Base-by-base conservation (phyloP, 768 basidiomycete genomes). In the Boletus tomentosulus region DNA sequence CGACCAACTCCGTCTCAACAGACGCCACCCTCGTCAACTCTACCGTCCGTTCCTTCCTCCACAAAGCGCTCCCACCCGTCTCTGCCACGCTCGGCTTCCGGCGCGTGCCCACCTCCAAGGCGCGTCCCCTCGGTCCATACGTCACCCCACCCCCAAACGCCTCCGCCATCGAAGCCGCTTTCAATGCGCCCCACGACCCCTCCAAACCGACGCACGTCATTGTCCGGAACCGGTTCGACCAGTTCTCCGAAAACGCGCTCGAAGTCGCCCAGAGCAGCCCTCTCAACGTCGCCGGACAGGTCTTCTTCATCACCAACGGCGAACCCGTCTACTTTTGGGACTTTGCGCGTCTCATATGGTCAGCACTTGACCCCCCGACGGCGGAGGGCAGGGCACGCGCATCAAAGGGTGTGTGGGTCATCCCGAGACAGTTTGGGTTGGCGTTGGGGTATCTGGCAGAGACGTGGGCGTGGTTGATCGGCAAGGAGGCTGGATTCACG, bases 261-360 rank as follows among this genome's bases (percentile, higher is more conserved):
- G 78, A 75, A 30, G 75, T 79, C 43, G 73, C 79, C 27, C 73
- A 78, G 6, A 68, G 68, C 0, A 79, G 80, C 48, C 83, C 85
- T 8, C 76, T 93, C 9, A 80, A 86, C 59, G 90, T 98, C 50
- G 94, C 92, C 5, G 96, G 96, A 0, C 90, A 98, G 68, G 90
- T 74, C 3, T 99, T 94, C 76, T 96, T 93, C 78, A 90, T 99
- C 72, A 95, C 94, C 53, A 98, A 98, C 65, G 93, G 94, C 57
- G 95, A 98, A 66, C 96, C 95, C 3, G 79, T 86, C 52, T 91
- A 92, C 71, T 98, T 98, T 76, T 99, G 96, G 96, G 94, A 97
- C 73, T 86, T 96, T 64, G 78, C 85, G 30, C 81, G 92, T 6
- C 71, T 80, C 3, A 72, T 97, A n/a, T 98, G 92, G 92, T 72